phyloP scores from a whole-genome alignment of 129 eudicot genomes.

The Chrysanthemum lavandulifolium region DNA sequence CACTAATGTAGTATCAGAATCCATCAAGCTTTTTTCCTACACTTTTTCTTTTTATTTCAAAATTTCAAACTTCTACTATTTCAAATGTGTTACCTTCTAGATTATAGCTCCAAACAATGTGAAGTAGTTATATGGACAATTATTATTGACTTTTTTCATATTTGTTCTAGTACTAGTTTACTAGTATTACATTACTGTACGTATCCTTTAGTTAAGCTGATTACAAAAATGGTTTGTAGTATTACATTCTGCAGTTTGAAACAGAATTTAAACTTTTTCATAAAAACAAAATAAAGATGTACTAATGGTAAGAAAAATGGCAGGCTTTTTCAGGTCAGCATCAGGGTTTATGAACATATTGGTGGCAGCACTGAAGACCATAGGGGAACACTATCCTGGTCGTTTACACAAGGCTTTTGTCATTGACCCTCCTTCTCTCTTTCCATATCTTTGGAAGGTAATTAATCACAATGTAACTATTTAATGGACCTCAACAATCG shows the following conservation, averaged over 20 bases:
- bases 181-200: too few species aligned
- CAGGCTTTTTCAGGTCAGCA: conserved; percentile 99
- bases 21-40: conserved; percentile 16
- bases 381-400: conserved; percentile 84
- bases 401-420: conserved; percentile 85
- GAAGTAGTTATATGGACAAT: too few species aligned
- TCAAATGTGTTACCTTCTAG: too few species aligned
- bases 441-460: conserved; percentile 99
- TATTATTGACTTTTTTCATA: background rate
- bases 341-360: conserved; percentile 93
- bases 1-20: conserved; percentile 25
- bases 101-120: too few species aligned
- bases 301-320: conserved; percentile 19
- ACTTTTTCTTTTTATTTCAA: conserved; percentile 28
- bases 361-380: conserved; percentile 73
- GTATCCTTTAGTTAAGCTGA: background rate
- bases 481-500: too few species aligned
- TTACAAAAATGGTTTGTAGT: background rate
- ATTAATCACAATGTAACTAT: background rate
- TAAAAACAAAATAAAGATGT: background rate
- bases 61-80: background rate
- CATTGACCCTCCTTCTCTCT: conserved; percentile 93
- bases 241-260: background rate
- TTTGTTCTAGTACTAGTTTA: background rate
- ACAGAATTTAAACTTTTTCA: background rate